phyloP scores from a whole-genome alignment of 2,329 filamentous ascomycete species.

The Cladosporium cucumerinum region DNA sequence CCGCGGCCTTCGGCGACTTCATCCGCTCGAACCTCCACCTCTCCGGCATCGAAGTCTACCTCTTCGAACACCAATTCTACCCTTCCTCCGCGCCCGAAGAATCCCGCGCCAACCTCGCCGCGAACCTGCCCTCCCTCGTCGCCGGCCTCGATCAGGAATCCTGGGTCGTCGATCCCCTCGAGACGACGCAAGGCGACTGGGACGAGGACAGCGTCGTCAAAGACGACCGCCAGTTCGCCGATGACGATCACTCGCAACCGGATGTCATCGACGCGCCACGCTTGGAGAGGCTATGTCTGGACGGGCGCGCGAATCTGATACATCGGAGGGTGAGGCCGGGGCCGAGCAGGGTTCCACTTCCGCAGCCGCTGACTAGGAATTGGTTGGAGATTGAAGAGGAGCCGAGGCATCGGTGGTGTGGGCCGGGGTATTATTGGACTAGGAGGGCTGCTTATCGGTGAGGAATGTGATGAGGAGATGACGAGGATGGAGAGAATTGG shows the following conservation, averaged over 20 bases:
- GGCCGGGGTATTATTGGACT: constrained; percentile 14
- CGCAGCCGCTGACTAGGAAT: background rate
- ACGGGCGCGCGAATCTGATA: constrained; percentile 5
- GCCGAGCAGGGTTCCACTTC: background rate
- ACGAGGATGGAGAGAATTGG: background rate
- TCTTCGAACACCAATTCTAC: constrained; percentile 11
- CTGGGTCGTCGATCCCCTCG: constrained; percentile 14
- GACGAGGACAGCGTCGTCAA: constrained; percentile 3
- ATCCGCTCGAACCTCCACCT: background rate
- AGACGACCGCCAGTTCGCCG: constrained; percentile 4
- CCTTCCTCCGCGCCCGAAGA: background rate
- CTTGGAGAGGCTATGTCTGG: constrained; percentile 6
- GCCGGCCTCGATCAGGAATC: background rate
- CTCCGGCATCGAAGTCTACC: constrained; percentile 11
- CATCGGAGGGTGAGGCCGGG: constrained; percentile 9
- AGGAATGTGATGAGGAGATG: background rate
- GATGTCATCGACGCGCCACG: background rate
- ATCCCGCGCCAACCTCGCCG: background rate
- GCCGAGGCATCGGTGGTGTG: background rate
- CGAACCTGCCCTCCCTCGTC: background rate
- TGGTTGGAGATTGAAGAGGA: background rate
- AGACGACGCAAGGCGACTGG: constrained; percentile 6
- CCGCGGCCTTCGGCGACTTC: constrained; percentile 4
- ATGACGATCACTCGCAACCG: background rate
- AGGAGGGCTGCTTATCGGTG: constrained; percentile 11